A percentile compares a stretch with the other conserved stretches of the same genome.
phyloP scores from a whole-genome alignment of 257 asterid species.

The Nicotiana noctiflora region DNA sequence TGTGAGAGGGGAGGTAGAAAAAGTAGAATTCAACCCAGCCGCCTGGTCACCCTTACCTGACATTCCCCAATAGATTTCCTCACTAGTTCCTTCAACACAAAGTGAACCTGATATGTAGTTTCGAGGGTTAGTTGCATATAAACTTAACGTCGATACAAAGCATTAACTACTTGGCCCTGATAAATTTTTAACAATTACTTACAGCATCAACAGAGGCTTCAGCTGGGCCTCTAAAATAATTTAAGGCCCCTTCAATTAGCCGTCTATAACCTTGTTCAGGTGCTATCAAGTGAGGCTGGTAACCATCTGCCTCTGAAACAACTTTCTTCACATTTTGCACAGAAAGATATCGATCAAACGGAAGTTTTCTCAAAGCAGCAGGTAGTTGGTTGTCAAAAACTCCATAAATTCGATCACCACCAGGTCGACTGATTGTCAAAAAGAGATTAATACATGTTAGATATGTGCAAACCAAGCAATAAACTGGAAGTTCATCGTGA shows the following conservation, averaged over 20 bases:
- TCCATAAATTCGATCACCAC: slow-evolving; percentile 22
- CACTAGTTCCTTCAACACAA: slow-evolving; percentile 89
- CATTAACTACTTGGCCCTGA: background rate
- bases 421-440: slow-evolving; percentile 60
- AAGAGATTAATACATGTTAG: background rate
- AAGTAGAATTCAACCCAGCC: background rate
- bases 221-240: slow-evolving; percentile 90
- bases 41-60: slow-evolving; percentile 34
- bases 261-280: slow-evolving; percentile 98
- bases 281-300: slow-evolving; percentile 97
- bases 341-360: slow-evolving; percentile 18
- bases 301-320: slow-evolving; percentile 93
- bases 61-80: slow-evolving; percentile 90
- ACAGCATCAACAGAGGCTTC: slow-evolving; percentile 98
- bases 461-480: background rate
- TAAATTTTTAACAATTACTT: slow-evolving; percentile 23
- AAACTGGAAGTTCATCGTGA: background rate
- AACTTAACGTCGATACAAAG: background rate
- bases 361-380: slow-evolving; percentile 18
- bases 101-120: slow-evolving; percentile 61
- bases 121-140: background rate
- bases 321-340: slow-evolving; percentile 16
- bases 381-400: slow-evolving; percentile 21
- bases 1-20: background rate
- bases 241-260: slow-evolving; percentile 79